Evolutionary conservation across 768 basidiomycete species (phyloP).

Genomic region (Amanita phalloides): DNA sequence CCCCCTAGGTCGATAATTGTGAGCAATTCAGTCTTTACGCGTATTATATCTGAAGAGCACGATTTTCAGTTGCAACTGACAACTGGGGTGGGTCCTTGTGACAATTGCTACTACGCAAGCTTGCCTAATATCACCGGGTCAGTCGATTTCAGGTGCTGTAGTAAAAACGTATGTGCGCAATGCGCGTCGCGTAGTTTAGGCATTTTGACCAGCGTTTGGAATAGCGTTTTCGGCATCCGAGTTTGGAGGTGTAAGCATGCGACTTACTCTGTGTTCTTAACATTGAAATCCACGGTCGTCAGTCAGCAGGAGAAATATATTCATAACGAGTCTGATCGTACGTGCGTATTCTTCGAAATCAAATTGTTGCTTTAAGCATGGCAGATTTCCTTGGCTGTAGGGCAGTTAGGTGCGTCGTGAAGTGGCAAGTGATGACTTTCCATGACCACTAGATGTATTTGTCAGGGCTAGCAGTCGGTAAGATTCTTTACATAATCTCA

Average conservation of each 20-base stretch:
- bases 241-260: constrained; percentile 50
- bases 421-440: neutral
- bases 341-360: constrained; percentile 12
- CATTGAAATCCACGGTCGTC: neutral
- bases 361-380: constrained; percentile 4
- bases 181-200: neutral
- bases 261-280: too few relatives aligned
- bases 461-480: constrained; percentile 30
- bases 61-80: constrained; percentile 33
- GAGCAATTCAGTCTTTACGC: constrained; percentile 12
- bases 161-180: constrained; percentile 32
- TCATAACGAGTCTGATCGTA: constrained; percentile 42
- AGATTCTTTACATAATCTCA: neutral
- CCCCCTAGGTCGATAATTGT: constrained; percentile 39
- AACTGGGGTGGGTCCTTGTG: constrained; percentile 23
- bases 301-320: constrained; percentile 52
- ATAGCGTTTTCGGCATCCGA: constrained; percentile 44
- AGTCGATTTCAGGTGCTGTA: constrained; percentile 46
- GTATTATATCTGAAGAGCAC: neutral
- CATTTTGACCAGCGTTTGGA: neutral
- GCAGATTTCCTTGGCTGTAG: constrained; percentile 35
- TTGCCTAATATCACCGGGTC: neutral
- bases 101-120: neutral
- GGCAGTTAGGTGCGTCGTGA: constrained; percentile 33
- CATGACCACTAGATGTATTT: neutral